A percentile compares a stretch with the other conserved stretches of the same genome.
Evolutionary conservation across 257 asterid species (phyloP).

Genomic region (Dorcoceras hygrometricum): DNA sequence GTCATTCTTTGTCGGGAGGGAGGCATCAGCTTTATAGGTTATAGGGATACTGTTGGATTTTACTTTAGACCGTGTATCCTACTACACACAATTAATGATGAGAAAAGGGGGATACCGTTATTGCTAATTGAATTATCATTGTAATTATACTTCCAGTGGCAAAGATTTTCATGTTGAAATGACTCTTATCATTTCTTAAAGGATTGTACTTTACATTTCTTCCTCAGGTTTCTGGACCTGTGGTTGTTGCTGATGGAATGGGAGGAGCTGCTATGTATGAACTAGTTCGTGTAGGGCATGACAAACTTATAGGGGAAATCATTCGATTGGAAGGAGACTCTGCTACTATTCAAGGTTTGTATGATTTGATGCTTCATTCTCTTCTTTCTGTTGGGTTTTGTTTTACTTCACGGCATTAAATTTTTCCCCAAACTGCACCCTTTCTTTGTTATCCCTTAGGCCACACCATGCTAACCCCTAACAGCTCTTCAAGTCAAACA

Average conservation of each 20-base stretch:
- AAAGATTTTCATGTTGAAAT: conserved; percentile 1
- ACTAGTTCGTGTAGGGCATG: conserved; percentile 73
- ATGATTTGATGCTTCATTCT: not conserved
- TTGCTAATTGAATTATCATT: not conserved
- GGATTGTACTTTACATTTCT: not conserved
- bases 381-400: not conserved
- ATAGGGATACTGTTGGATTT: not conserved
- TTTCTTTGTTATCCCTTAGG: not conserved
- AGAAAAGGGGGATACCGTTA: not conserved
- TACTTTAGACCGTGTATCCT: not conserved
- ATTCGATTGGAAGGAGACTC: conserved; percentile 78
- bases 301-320: conserved; percentile 73
- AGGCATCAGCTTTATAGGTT: not conserved
- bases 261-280: conserved; percentile 82
- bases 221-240: conserved; percentile 64
- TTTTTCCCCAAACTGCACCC: not conserved
- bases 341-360: conserved; percentile 68
- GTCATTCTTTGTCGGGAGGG: not conserved
- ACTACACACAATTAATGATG: not conserved
- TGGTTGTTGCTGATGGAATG: conserved; percentile 79
- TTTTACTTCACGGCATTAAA: not conserved
- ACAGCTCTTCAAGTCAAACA: not conserved
- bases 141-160: no score
- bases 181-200: not conserved
- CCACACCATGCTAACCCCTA: not conserved